Percentiles rank a stretch among this genome's conserved stretches.
These are phyloP conservation scores for Hyparrhenia diplandra DNA, from an alignment of 176 grass and related monocot species.

Conservation along the genomic window DNA sequence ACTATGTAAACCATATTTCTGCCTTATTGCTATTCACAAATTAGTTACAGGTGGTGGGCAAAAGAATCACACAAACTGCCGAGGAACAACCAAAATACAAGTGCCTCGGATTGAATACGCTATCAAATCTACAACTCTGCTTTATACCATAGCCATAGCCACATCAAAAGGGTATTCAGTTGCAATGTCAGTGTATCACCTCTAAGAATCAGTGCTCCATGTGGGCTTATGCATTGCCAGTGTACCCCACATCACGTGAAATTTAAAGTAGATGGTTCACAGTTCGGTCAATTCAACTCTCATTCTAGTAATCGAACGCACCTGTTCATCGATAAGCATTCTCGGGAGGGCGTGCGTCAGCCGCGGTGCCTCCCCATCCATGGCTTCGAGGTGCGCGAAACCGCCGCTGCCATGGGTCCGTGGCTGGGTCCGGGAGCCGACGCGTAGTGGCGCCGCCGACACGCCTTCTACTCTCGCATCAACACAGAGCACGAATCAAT, in stretches of 20 bases:
- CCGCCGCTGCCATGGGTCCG: slow-evolving; percentile 1
- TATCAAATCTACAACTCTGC: background rate
- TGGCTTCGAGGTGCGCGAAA: background rate
- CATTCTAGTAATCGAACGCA: background rate
- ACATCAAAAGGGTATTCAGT: background rate
- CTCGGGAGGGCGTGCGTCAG: background rate
- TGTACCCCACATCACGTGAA: background rate
- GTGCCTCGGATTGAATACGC: background rate
- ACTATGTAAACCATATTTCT: background rate
- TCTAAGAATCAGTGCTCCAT: background rate
- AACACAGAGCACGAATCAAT: background rate
- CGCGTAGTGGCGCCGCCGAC: background rate
- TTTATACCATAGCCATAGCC: background rate
- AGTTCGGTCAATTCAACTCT: background rate
- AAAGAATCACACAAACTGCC: background rate
- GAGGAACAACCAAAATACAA: background rate
- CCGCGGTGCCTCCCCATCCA: background rate
- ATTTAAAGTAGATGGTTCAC: background rate
- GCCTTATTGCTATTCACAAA: background rate
- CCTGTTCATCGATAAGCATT: slow-evolving; percentile 13
- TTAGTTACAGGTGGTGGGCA: background rate
- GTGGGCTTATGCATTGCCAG: background rate
- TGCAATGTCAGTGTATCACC: background rate
- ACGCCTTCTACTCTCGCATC: background rate
- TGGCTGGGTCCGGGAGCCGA: background rate